These are phyloP conservation scores for Myriosclerotinia curreyana DNA, from an alignment of 2,329 filamentous ascomycete genomes.

Conservation along the genomic window DNA sequence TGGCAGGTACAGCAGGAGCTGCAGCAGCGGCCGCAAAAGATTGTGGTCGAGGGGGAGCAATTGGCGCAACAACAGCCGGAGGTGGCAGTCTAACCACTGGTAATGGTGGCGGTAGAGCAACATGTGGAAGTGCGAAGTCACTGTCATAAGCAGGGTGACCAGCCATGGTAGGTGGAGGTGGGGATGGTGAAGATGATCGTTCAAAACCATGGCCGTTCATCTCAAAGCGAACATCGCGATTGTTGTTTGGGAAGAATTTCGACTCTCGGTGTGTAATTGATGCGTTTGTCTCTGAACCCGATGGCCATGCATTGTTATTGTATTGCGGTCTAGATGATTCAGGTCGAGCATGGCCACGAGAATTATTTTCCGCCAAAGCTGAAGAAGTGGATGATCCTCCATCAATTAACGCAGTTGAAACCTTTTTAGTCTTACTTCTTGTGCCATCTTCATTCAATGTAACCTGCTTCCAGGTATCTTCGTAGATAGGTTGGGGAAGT, in stretches of 20 bases:
- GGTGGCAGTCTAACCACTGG: slow-evolving; percentile 77
- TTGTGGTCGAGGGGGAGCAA: slow-evolving; percentile 45
- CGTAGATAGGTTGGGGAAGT: slow-evolving; percentile 29
- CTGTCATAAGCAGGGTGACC: slow-evolving; percentile 72
- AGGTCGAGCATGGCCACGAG: slow-evolving; percentile 23
- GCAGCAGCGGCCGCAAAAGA: slow-evolving; percentile 46
- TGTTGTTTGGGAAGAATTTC: slow-evolving; percentile 55
- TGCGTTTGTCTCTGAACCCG: slow-evolving; percentile 33
- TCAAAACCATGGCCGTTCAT: slow-evolving; percentile 38
- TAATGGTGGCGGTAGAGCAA: slow-evolving; percentile 65
- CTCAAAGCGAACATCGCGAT: slow-evolving; percentile 46
- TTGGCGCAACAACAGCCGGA: slow-evolving; percentile 43
- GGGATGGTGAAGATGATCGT: slow-evolving; percentile 56
- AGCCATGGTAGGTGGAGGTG: slow-evolving; percentile 67
- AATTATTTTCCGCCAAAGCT: slow-evolving; percentile 28
- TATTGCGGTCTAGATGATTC: slow-evolving; percentile 31
- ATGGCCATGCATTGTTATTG: slow-evolving; percentile 36
- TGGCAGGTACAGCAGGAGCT: slow-evolving; percentile 32
- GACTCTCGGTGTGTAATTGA: slow-evolving; percentile 52
- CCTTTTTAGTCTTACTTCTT: slow-evolving; percentile 32
- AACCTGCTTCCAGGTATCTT: slow-evolving; percentile 38
- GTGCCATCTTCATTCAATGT: slow-evolving; percentile 36
- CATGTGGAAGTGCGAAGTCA: slow-evolving; percentile 61
- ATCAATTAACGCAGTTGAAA: slow-evolving; percentile 30
- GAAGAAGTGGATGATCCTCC: slow-evolving; percentile 23